A percentile compares a stretch with the other conserved stretches of the same genome.
phyloP scores from a whole-genome alignment of 2,329 filamentous ascomycete genomes.

The Balansia obtecta region DNA sequence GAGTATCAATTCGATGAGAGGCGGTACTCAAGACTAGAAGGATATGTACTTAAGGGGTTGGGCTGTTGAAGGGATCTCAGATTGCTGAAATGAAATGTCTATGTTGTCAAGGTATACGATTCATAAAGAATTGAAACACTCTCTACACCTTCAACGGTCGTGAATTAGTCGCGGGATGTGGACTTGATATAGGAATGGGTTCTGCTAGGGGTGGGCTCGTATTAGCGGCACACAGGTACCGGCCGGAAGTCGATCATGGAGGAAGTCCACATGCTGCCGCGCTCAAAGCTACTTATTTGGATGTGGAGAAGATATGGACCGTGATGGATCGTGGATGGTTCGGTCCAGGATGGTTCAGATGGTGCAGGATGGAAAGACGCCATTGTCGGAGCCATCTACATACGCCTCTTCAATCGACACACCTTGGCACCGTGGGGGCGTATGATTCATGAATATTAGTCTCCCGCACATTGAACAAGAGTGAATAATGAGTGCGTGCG shows the following conservation, averaged over 20 bases:
- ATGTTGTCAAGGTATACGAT: neutral
- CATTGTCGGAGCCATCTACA: slow-evolving; percentile 1
- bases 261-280: slow-evolving; percentile 6
- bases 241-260: slow-evolving; percentile 8
- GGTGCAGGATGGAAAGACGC: slow-evolving; percentile 6
- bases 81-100: neutral
- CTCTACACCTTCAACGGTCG: no score
- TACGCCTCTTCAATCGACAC: neutral
- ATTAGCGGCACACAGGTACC: slow-evolving; percentile 4
- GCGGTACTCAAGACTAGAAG: neutral
- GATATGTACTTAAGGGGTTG: neutral
- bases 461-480: neutral
- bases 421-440: neutral
- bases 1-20: neutral
- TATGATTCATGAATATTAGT: neutral
- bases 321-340: slow-evolving; percentile 7
- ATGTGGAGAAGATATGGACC: slow-evolving; percentile 9
- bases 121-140: neutral
- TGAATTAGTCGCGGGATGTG: neutral
- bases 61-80: slow-evolving; percentile 2
- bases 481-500: no score
- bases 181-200: slow-evolving; percentile 6
- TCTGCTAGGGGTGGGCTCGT: neutral
- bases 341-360: no score
- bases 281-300: slow-evolving; percentile 8